Evolutionary conservation across 441 rosid genomes (phyloP).

Genomic region (Gossypium gossypioides): DNA sequence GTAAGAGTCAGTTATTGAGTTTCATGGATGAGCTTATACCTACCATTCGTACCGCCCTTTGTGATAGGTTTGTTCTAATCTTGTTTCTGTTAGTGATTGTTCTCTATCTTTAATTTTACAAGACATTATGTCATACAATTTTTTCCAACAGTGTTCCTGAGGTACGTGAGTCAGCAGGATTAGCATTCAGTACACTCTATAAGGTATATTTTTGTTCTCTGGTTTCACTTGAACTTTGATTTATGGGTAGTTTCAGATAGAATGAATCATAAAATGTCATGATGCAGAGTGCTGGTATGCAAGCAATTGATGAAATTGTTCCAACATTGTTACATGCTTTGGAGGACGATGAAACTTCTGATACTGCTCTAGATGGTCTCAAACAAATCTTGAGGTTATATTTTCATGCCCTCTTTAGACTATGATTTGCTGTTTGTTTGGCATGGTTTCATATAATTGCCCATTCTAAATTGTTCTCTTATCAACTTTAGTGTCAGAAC

Average conservation of each 20-base stretch:
- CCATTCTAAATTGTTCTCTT: slow-evolving; percentile 16
- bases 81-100: slow-evolving; percentile 12
- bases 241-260: neutral
- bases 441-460: slow-evolving; percentile 11
- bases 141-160: slow-evolving; percentile 52
- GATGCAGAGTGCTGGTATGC: slow-evolving; percentile 94
- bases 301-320: slow-evolving; percentile 98
- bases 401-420: neutral
- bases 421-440: slow-evolving; percentile 4
- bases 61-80: slow-evolving; percentile 65
- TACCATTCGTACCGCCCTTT: slow-evolving; percentile 90
- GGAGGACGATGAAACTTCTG: slow-evolving; percentile 87
- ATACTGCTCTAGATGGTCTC: slow-evolving; percentile 94
- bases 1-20: slow-evolving; percentile 80
- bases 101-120: slow-evolving; percentile 3
- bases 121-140: slow-evolving; percentile 9
- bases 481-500: slow-evolving; percentile 74
- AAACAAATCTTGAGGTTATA: slow-evolving; percentile 89
- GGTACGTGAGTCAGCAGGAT: slow-evolving; percentile 98
- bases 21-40: slow-evolving; percentile 96
- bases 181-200: slow-evolving; percentile 96
- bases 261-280: slow-evolving; percentile 10
- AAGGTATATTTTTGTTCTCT: slow-evolving; percentile 47
- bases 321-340: slow-evolving; percentile 91
- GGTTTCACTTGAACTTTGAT: slow-evolving; percentile 8